Conservation (phyloP, 257 asterid genomes). For the Forsythia viridissima region DNA sequence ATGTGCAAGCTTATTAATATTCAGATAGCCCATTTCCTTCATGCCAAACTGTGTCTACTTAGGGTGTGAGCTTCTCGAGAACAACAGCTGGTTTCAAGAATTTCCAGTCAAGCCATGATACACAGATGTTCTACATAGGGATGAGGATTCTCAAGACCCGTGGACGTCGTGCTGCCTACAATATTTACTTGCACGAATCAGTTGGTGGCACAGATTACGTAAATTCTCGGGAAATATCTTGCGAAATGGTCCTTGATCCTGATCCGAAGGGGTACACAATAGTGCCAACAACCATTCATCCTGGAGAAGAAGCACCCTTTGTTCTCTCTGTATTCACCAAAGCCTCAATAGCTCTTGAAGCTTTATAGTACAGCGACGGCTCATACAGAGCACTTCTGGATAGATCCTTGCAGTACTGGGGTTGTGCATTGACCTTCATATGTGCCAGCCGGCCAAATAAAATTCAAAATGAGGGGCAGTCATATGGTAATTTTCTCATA, state of each 20-base stretch:
- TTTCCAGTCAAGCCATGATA: conserved; percentile 94
- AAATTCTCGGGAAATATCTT: conserved; percentile 95
- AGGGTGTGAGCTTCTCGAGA: conserved; percentile 99
- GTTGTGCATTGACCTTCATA: conserved; percentile 23
- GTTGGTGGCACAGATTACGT: conserved; percentile 99
- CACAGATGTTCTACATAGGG: conserved; percentile 95
- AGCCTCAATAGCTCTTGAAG: conserved; percentile 81
- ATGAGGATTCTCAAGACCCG: conserved; percentile 97
- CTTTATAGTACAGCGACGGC: conserved; percentile 50
- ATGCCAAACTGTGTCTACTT: conserved; percentile 12
- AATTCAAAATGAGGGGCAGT: conserved; percentile 3
- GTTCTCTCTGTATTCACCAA: conserved; percentile 95
- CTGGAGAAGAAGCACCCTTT: conserved; percentile 99
- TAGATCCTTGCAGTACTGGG: conserved; percentile 24
- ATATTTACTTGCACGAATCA: conserved; percentile 93
- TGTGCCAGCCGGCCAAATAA: conserved; percentile 21
- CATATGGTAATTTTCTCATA: conserved; percentile 33
- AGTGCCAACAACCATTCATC: conserved; percentile 96
- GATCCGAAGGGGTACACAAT: conserved; percentile 99
- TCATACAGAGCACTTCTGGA: conserved; percentile 15
- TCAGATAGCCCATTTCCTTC: conserved; percentile 2
- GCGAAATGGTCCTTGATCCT: conserved; percentile 99
- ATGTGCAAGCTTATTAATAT: neutral
- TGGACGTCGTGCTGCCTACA: conserved; percentile 94
- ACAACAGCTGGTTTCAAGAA: conserved; percentile 94